Conservation (phyloP, 2,329 filamentous ascomycete genomes). For the Fusarium sp. region DNA sequence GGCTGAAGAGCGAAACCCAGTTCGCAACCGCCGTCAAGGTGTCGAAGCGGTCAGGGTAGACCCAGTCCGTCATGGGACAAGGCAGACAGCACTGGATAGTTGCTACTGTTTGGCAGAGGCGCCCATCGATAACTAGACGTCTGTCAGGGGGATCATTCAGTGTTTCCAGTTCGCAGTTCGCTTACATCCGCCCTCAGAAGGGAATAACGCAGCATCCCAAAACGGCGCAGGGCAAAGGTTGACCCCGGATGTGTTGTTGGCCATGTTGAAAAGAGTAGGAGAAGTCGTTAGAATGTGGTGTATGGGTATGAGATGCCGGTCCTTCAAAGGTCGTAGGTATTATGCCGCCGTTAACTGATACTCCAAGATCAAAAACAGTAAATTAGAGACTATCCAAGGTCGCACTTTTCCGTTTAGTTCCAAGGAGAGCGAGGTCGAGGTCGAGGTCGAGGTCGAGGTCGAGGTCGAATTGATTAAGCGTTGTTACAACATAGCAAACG, state of each 20-base stretch:
- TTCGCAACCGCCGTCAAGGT: slow-evolving; percentile 73
- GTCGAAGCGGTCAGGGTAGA: slow-evolving; percentile 68
- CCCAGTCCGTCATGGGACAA: slow-evolving; percentile 86
- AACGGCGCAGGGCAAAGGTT: slow-evolving; percentile 74
- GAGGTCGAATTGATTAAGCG: not conserved
- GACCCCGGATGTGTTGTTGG: slow-evolving; percentile 51
- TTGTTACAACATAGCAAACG: slow-evolving; percentile 7
- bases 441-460: not conserved
- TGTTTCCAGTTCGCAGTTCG: not conserved
- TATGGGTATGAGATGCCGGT: slow-evolving; percentile 14
- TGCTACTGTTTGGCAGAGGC: slow-evolving; percentile 60
- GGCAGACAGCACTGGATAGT: slow-evolving; percentile 81
- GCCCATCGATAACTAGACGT: slow-evolving; percentile 63
- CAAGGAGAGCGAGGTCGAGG: not conserved
- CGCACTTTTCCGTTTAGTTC: not conserved
- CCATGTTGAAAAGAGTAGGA: slow-evolving; percentile 36
- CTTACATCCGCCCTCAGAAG: slow-evolving; percentile 71
- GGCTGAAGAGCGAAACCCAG: slow-evolving; percentile 81
- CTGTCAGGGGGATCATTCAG: slow-evolving; percentile 7
- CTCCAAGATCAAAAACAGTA: not conserved
- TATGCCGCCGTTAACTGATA: not conserved
- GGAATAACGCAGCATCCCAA: slow-evolving; percentile 69
- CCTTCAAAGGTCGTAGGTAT: not conserved
- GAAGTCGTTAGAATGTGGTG: not conserved
- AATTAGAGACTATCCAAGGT: not conserved